Evolutionary conservation across 768 basidiomycete genomes (phyloP).

Genomic region (Lactarius deliciosus): DNA sequence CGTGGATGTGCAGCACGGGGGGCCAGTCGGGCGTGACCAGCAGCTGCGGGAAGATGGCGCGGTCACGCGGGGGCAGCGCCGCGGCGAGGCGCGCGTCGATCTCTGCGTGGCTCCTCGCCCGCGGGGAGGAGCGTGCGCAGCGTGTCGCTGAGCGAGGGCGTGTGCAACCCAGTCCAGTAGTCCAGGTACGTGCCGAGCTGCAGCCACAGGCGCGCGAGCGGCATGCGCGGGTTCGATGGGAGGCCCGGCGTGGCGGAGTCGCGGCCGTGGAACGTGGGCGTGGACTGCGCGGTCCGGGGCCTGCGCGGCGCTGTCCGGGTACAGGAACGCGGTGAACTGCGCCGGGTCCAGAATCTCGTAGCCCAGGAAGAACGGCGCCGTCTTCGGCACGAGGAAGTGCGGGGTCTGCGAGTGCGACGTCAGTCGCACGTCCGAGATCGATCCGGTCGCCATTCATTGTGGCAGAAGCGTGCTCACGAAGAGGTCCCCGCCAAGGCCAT

Average conservation of each 20-base stretch:
- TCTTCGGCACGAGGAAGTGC: conserved; percentile 52
- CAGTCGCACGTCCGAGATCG: background rate
- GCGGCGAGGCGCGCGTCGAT: background rate
- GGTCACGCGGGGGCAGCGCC: conserved; percentile 37
- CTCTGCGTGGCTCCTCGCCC: background rate
- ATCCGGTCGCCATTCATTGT: background rate
- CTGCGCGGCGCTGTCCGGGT: conserved; percentile 40
- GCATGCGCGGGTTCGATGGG: conserved; percentile 63
- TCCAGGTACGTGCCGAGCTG: conserved; percentile 59
- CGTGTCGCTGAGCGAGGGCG: conserved; percentile 47
- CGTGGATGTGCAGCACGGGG: conserved; percentile 48
- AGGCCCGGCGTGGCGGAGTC: conserved; percentile 52
- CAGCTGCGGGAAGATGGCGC: conserved; percentile 49
- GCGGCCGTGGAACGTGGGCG: conserved; percentile 46
- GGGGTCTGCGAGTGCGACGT: conserved; percentile 40
- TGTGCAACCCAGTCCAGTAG: conserved; percentile 50
- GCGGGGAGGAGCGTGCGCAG: conserved; percentile 37
- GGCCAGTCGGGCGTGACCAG: conserved; percentile 43
- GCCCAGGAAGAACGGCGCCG: conserved; percentile 51
- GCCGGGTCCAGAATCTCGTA: conserved; percentile 53
- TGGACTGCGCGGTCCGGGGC: conserved; percentile 42
- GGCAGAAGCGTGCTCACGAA: conserved; percentile 37
- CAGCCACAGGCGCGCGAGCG: conserved; percentile 53
- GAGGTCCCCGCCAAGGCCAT: conserved; percentile 64
- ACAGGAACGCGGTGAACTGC: conserved; percentile 47